Conservation (phyloP, 2,329 filamentous ascomycete genomes). For the Trichoderma atrobrunneum region DNA sequence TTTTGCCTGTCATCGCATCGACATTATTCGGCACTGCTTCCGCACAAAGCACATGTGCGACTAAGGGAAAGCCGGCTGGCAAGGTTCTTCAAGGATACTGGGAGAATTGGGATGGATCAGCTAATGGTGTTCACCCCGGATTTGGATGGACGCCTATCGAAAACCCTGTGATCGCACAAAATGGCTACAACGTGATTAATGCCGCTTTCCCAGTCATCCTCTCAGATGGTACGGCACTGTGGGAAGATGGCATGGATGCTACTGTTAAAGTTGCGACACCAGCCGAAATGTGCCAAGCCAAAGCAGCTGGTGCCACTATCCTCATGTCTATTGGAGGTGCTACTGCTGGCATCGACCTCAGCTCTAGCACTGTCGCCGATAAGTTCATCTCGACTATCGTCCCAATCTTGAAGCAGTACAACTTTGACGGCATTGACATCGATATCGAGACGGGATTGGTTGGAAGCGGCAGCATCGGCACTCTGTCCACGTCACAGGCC, state of each 20-base stretch:
- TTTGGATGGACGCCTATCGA: conserved; percentile 36
- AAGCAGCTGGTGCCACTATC: conserved; percentile 34
- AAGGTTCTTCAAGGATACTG: conserved; percentile 37
- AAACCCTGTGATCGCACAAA: conserved; percentile 28
- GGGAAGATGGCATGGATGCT: conserved; percentile 35
- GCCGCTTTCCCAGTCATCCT: conserved; percentile 37
- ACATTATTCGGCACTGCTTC: conserved; percentile 14
- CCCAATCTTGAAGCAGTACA: conserved; percentile 35
- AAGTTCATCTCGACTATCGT: conserved; percentile 36
- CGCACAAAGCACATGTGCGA: conserved; percentile 29
- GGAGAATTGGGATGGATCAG: conserved; percentile 38
- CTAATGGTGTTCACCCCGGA: conserved; percentile 33
- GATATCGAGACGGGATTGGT: conserved; percentile 35
- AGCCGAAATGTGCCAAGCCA: conserved; percentile 34
- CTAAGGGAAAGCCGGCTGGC: conserved; percentile 33
- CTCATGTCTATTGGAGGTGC: conserved; percentile 37
- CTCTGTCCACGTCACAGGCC: conserved; percentile 32
- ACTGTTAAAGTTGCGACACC: conserved; percentile 32
- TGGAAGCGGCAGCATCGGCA: conserved; percentile 31
- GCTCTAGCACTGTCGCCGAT: conserved; percentile 32
- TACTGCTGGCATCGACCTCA: conserved; percentile 34
- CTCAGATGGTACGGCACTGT: conserved; percentile 33
- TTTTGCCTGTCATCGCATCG: conserved; percentile 21
- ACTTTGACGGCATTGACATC: conserved; percentile 39
- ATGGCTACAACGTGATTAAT: conserved; percentile 37